These are phyloP conservation scores for Annulohypoxylon maeteangense DNA, from an alignment of 495 filamentous ascomycete species.

Conservation along the genomic window DNA sequence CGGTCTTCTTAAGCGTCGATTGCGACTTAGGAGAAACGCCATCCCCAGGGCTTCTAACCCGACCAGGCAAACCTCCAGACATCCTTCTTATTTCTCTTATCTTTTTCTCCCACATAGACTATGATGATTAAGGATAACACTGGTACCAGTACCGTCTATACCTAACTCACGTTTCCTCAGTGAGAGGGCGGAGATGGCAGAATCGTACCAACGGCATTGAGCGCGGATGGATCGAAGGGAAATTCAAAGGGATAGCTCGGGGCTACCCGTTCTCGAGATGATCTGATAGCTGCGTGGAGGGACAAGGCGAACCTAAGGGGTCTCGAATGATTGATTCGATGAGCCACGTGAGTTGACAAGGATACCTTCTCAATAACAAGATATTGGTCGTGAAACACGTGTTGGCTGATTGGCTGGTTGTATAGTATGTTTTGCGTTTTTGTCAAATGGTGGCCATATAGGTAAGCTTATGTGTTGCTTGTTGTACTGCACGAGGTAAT, in stretches of 20 bases:
- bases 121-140: conserved; percentile 19
- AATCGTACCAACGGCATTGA: conserved; percentile 55
- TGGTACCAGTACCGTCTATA: conserved; percentile 46
- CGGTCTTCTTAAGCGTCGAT: conserved; percentile 41
- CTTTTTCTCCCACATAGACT: conserved; percentile 6
- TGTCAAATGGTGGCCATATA: conserved; percentile 17
- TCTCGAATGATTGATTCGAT: conserved; percentile 34
- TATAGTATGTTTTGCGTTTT: conserved; percentile 11
- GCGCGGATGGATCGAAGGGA: conserved; percentile 28
- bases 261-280: conserved; percentile 39
- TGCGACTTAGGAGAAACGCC: conserved; percentile 55
- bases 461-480: not conserved
- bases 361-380: conserved; percentile 20
- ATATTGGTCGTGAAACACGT: conserved; percentile 27
- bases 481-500: not conserved
- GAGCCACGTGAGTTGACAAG: conserved; percentile 38
- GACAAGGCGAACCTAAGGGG: conserved; percentile 9
- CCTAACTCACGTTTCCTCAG: conserved; percentile 57
- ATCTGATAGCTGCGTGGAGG: conserved; percentile 29
- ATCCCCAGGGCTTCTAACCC: conserved; percentile 51
- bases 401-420: conserved; percentile 31
- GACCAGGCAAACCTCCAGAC: conserved; percentile 41
- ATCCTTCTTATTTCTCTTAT: conserved; percentile 32
- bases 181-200: conserved; percentile 60
- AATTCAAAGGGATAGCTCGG: conserved; percentile 40